Evolutionary conservation across 139 green algal genomes (phyloP).

Genomic region (Chlorella ohadii): DNA sequence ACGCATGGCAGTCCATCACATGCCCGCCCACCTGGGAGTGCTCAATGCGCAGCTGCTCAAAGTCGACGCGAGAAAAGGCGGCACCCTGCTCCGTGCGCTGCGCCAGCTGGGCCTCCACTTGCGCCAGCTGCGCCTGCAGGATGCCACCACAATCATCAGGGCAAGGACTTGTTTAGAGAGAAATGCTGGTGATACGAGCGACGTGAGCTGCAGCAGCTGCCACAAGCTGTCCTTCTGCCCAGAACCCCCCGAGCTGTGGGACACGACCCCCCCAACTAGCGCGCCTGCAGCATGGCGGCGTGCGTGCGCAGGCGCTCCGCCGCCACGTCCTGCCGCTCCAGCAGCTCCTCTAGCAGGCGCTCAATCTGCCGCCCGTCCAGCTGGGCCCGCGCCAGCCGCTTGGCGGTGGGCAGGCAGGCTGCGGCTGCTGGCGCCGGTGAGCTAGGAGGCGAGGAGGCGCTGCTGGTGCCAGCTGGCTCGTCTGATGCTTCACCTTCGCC

Average conservation of each 20-base stretch:
- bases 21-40: conserved; percentile 60
- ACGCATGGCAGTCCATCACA: no score
- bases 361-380: conserved; percentile 69
- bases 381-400: neutral
- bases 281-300: conserved; percentile 70
- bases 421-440: neutral
- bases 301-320: conserved; percentile 84
- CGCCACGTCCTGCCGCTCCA: conserved; percentile 71
- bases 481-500: neutral
- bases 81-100: conserved; percentile 83
- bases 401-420: neutral
- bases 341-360: conserved; percentile 75
- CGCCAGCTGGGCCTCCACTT: conserved; percentile 57
- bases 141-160: neutral
- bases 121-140: conserved; percentile 53
- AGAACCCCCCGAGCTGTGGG: no score
- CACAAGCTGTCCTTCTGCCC: no score
- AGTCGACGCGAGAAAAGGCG: conserved; percentile 84
- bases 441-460: neutral
- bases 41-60: conserved; percentile 95
- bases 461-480: no score
- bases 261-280: neutral
- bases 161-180: no score
- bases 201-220: no score
- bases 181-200: no score